Conservation (phyloP, 2,329 filamentous ascomycete species). For the Talaromyces sp. region DNA sequence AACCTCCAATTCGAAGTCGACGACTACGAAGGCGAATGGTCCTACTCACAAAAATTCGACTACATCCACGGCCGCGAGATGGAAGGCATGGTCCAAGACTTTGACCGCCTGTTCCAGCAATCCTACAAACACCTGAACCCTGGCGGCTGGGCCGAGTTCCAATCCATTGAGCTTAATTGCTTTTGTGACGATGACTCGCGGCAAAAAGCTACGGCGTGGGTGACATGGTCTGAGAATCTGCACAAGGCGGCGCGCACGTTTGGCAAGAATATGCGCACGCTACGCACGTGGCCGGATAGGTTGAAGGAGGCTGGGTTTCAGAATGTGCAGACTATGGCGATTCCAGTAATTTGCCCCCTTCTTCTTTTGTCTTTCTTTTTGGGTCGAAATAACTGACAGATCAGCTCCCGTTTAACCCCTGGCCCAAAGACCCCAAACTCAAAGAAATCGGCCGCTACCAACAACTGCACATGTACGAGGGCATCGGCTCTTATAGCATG, state of each 20-base stretch:
- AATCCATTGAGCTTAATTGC: constrained; percentile 13
- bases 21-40: constrained; percentile 21
- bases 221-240: constrained; percentile 17
- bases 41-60: constrained; percentile 20
- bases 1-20: constrained; percentile 24
- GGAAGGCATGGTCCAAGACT: constrained; percentile 19
- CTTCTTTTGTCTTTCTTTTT: neutral
- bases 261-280: constrained; percentile 20
- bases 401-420: constrained; percentile 19
- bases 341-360: constrained; percentile 15
- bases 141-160: constrained; percentile 20
- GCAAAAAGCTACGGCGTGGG: constrained; percentile 10
- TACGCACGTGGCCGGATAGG: constrained; percentile 15
- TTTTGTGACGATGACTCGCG: constrained; percentile 17
- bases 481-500: constrained; percentile 21
- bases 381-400: neutral
- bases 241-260: constrained; percentile 18
- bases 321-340: constrained; percentile 20
- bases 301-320: constrained; percentile 24
- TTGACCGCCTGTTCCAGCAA: constrained; percentile 18
- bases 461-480: constrained; percentile 18
- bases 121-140: constrained; percentile 16
- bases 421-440: constrained; percentile 41
- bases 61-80: constrained; percentile 23
- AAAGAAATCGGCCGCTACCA: constrained; percentile 44